These are phyloP conservation scores for Aegilops sharonensis DNA, from an alignment of 176 grass and related monocot genomes.

Conservation along the genomic window DNA sequence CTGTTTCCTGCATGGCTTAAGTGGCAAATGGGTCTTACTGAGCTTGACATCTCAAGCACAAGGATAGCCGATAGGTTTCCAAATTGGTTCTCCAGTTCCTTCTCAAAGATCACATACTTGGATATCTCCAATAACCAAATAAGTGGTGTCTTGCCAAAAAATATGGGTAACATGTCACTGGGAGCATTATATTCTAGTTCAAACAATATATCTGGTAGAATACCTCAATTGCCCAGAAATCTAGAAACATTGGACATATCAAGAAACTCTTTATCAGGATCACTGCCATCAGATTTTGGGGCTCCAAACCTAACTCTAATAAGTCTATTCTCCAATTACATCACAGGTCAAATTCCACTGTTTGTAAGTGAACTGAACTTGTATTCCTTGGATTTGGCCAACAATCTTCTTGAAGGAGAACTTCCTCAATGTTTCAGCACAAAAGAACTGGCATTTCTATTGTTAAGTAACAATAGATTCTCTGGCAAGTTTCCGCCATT, in stretches of 20 bases:
- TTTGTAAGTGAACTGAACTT: conserved; percentile 23
- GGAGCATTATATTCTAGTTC: neutral
- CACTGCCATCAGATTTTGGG: neutral
- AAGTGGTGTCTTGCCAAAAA: neutral
- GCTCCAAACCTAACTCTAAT: fast-evolving
- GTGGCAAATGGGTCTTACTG: neutral
- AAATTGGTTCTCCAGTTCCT: conserved; percentile 25
- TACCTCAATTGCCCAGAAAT: neutral
- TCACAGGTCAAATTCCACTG: conserved; percentile 14
- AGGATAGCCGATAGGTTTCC: conserved; percentile 24
- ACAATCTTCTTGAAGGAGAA: conserved; percentile 23
- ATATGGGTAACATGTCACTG: neutral
- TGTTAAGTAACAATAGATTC: conserved; percentile 19
- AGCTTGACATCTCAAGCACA: neutral
- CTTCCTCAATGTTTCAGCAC: neutral
- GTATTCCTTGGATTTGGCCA: neutral
- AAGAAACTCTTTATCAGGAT: neutral
- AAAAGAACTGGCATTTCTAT: fast-evolving
- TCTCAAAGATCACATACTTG: neutral
- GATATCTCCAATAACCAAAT: neutral
- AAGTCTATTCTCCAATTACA: conserved; percentile 10
- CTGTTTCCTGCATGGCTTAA: conserved; percentile 35
- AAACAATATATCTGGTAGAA: neutral
- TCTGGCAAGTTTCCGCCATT: conserved; percentile 28
- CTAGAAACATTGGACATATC: neutral